Percentiles rank a stretch among this genome's conserved stretches.
phyloP scores from a whole-genome alignment of 805 yeast species.

The Hanseniaspora hatyaiensis region DNA sequence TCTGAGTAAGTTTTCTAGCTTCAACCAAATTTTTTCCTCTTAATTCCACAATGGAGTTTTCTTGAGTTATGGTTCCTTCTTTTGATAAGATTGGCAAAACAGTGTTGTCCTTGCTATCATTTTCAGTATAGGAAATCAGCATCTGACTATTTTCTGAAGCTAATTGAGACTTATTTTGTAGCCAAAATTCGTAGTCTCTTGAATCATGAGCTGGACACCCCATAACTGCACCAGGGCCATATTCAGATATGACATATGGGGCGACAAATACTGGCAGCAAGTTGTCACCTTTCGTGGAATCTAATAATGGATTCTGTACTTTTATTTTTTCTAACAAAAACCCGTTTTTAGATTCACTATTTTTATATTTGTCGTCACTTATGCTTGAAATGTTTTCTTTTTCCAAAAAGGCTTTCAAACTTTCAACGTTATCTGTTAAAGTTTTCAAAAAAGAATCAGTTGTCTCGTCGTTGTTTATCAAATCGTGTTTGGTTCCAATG shows the following conservation, averaged over 20 bases:
- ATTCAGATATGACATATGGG: conserved; percentile 72
- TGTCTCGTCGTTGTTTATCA: conserved; percentile 35
- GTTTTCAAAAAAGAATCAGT: conserved; percentile 33
- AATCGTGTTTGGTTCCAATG: conserved; percentile 57
- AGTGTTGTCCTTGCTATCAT: conserved; percentile 34
- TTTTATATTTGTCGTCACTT: conserved; percentile 16
- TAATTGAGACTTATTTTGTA: conserved; percentile 32
- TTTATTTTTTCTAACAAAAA: conserved; percentile 35
- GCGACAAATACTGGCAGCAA: conserved; percentile 73
- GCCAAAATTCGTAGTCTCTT: conserved; percentile 78
- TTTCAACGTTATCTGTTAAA: conserved; percentile 36
- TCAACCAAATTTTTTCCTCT: conserved; percentile 39
- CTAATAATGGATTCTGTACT: conserved; percentile 49
- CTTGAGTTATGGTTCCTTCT: not conserved
- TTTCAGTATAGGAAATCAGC: not conserved
- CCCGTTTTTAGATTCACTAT: conserved; percentile 48
- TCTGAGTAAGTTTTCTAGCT: conserved; percentile 42
- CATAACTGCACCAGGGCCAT: conserved; percentile 94
- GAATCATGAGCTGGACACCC: conserved; percentile 93
- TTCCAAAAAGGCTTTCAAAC: conserved; percentile 18
- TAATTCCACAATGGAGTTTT: conserved; percentile 33
- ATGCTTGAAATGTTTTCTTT: not conserved
- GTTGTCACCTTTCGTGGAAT: conserved; percentile 18
- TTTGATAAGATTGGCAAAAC: conserved; percentile 29
- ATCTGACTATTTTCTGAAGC: no score